Base-by-base conservation (phyloP, 352 stramenopile genomes). In the Phytophthora fragariae region DNA sequence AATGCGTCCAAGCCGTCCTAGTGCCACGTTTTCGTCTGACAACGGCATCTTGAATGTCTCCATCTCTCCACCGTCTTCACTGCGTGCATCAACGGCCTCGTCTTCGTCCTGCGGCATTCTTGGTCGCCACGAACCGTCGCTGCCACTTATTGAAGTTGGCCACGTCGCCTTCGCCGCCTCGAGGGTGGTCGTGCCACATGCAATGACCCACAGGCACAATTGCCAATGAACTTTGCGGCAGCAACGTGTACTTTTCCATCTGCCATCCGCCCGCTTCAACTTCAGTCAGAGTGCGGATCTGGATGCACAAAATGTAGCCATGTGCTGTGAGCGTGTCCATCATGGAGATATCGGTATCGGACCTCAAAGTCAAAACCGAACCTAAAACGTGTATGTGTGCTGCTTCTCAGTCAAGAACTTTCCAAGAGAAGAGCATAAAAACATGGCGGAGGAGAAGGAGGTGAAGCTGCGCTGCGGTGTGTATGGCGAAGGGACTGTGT, bases 1-100 rank as follows among this genome's bases (percentile, higher is more conserved):
- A 68, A 87, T 79, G 33, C 53, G 54, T 3, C 80, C 80, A 21
- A 87, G 75, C 0, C 80, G 66, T 8, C 80, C 80, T 4, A 73
- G 24, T 1, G 77, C 76, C 2, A 83, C 49, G n/a, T 61, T 70
- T n/a, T 82, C 69, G 2, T 24, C 62, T 1, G 37, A 19, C n/a
- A 77, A 17, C 12, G 72, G 66, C 24, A 85, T 19, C 7, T 56
- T 72, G 33, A 82, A 73, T 3, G 49, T 17, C 57, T 68, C 17
- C 1, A 4, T 44, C 49, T 69, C 57, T 12, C 55, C 53, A 12
- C 14, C 39, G 17, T 29, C 39, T 17, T 29, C 47, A 54, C 17
- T 29, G 3, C 9, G n/a, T 31, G 57, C 24, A 57, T 12, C 53
- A 53, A 5, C 52, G 6, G 5, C 21, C 21, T 31, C 35, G 19